These are phyloP conservation scores for Carex arenaria DNA, from an alignment of 202 grass and related monocot species.

Conservation along the genomic window DNA sequence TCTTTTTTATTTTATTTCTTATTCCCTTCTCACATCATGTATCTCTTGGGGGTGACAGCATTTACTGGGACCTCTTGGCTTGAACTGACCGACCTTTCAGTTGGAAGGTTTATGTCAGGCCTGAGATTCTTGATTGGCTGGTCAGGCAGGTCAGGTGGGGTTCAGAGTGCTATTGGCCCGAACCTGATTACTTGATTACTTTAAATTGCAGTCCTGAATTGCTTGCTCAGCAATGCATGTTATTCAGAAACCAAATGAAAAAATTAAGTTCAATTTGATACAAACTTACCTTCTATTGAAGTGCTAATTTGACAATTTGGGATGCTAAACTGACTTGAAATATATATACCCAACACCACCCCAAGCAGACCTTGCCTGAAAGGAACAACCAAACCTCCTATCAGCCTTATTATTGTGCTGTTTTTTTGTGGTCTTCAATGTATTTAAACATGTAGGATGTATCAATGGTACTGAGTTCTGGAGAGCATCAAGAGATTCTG, in stretches of 20 bases:
- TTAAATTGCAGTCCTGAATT: neutral
- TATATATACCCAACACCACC: neutral
- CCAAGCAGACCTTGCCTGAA: neutral
- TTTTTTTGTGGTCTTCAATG: slow-evolving; percentile 25
- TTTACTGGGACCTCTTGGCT: neutral
- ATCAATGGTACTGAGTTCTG: slow-evolving; percentile 86
- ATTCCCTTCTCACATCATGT: neutral
- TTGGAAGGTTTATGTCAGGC: neutral
- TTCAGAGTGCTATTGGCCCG: neutral
- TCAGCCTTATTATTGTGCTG: neutral
- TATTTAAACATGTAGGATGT: slow-evolving; percentile 54
- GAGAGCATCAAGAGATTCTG: slow-evolving; percentile 75
- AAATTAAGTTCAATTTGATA: neutral
- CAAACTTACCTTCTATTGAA: neutral
- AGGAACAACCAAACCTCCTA: neutral
- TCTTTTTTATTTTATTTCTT: neutral
- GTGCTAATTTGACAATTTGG: neutral
- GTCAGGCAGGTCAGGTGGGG: neutral
- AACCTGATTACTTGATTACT: neutral
- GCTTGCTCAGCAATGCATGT: neutral
- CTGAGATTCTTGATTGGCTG: neutral
- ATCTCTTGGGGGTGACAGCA: neutral
- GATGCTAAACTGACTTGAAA: neutral
- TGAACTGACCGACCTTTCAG: neutral
- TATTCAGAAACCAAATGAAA: neutral